Evolutionary conservation across 1,284 basidiomycete genomes (phyloP).

Genomic region (Ceraceosorus bombacis): DNA sequence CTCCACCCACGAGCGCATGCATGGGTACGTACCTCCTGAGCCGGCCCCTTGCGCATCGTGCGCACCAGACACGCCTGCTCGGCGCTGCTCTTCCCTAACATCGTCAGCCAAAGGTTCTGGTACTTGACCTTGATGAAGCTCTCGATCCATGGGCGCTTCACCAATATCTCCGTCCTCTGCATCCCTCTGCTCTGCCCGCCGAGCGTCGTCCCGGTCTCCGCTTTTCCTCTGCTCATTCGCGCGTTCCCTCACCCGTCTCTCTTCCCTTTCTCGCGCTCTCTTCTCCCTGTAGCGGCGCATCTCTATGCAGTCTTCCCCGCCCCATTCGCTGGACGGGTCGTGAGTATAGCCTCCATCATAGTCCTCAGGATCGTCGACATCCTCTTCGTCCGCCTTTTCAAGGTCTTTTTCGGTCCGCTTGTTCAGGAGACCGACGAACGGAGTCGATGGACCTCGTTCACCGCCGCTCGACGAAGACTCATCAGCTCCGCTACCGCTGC

Average conservation of each 20-base stretch:
- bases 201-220: conserved; percentile 11
- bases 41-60: not conserved
- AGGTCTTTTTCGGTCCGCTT: conserved; percentile 28
- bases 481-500: conserved; percentile 4
- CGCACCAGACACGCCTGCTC: not conserved
- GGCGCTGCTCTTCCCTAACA: conserved; percentile 5
- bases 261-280: conserved; percentile 16
- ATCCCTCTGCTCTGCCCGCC: conserved; percentile 25
- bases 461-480: not conserved
- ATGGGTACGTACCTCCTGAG: conserved; percentile 24
- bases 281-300: conserved; percentile 27
- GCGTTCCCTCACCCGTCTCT: conserved; percentile 8
- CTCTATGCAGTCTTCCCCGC: conserved; percentile 42
- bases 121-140: conserved; percentile 7
- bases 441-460: not conserved
- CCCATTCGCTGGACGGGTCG: conserved; percentile 37
- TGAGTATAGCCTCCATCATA: conserved; percentile 22
- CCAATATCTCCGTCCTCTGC: conserved; percentile 23
- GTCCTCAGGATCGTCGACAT: conserved; percentile 5
- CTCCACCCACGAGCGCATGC: conserved; percentile 39
- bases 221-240: conserved; percentile 13
- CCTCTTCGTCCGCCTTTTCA: conserved; percentile 25
- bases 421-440: conserved; percentile 18
- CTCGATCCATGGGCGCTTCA: conserved; percentile 9
- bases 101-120: conserved; percentile 3